Conservation (phyloP, 2,329 filamentous ascomycete genomes). For the Aspergillus carbonarius region DNA sequence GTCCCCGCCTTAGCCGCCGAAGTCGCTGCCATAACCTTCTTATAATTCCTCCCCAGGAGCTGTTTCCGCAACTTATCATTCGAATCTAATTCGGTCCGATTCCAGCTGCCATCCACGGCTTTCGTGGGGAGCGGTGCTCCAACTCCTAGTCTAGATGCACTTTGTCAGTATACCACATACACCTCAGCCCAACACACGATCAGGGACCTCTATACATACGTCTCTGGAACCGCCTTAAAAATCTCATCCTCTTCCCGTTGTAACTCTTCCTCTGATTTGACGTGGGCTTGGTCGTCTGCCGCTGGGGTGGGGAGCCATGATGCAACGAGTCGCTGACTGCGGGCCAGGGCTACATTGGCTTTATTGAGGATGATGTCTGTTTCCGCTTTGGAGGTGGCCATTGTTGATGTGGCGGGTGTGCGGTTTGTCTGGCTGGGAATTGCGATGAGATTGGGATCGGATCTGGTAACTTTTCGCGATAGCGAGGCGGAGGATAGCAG, state of each 20-base stretch:
- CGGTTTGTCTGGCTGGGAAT: neutral
- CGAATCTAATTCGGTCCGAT: conserved; percentile 40
- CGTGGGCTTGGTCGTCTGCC: conserved; percentile 36
- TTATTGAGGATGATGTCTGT: conserved; percentile 58
- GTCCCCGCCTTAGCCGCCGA: conserved; percentile 38
- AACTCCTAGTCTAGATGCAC: conserved; percentile 45
- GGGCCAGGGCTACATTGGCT: conserved; percentile 54
- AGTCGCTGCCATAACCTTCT: conserved; percentile 41
- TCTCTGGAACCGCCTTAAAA: conserved; percentile 54
- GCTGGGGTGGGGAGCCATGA: conserved; percentile 57
- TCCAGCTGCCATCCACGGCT: conserved; percentile 41
- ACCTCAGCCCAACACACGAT: neutral
- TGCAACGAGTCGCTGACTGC: conserved; percentile 54
- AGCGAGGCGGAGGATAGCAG: conserved; percentile 10
- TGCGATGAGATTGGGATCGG: neutral
- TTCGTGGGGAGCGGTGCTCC: conserved; percentile 47
- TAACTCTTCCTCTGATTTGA: conserved; percentile 46
- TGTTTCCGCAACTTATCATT: conserved; percentile 49
- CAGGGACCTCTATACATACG: conserved; percentile 38
- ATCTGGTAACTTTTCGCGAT: conserved; percentile 9
- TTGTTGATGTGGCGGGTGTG: neutral
- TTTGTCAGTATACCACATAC: neutral
- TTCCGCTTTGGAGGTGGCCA: conserved; percentile 39
- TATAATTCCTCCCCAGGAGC: conserved; percentile 45
- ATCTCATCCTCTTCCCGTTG: conserved; percentile 56